phyloP scores from a whole-genome alignment of 441 rosid species.

The Euphorbia celastroides region DNA sequence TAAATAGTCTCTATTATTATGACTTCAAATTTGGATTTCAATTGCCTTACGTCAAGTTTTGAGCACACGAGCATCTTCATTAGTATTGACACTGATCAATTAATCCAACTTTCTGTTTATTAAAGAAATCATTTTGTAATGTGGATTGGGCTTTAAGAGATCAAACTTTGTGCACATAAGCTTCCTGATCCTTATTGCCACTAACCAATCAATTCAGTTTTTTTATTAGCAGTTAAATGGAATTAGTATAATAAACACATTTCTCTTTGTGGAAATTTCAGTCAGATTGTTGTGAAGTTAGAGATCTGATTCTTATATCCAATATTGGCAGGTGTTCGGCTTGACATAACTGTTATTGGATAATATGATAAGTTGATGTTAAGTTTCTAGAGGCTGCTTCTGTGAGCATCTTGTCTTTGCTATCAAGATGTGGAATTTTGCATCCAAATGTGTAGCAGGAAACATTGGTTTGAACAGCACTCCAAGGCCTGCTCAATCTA shows the following conservation, averaged over 20 bases:
- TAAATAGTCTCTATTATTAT: background rate
- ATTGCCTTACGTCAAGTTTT: background rate
- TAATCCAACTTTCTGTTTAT: background rate
- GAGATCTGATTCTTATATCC: background rate
- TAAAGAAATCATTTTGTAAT: no score
- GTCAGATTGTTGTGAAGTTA: background rate
- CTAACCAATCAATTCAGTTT: background rate
- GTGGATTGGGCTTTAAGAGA: no score
- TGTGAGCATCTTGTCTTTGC: conserved; percentile 15
- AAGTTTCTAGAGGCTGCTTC: conserved; percentile 19
- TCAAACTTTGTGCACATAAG: no score
- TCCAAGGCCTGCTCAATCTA: conserved; percentile 25
- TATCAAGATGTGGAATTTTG: conserved; percentile 74
- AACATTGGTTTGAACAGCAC: conserved; percentile 33
- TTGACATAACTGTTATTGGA: background rate
- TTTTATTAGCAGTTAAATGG: background rate
- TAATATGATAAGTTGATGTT: conserved; percentile 9
- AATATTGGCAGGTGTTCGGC: background rate
- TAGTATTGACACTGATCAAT: background rate
- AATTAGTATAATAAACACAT: background rate
- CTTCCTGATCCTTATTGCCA: background rate
- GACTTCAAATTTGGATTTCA: background rate
- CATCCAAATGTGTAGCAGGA: conserved; percentile 63
- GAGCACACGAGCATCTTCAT: background rate
- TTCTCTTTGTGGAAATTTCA: background rate